phyloP scores from a whole-genome alignment of 257 asterid species.

The Solanum habrochaites region DNA sequence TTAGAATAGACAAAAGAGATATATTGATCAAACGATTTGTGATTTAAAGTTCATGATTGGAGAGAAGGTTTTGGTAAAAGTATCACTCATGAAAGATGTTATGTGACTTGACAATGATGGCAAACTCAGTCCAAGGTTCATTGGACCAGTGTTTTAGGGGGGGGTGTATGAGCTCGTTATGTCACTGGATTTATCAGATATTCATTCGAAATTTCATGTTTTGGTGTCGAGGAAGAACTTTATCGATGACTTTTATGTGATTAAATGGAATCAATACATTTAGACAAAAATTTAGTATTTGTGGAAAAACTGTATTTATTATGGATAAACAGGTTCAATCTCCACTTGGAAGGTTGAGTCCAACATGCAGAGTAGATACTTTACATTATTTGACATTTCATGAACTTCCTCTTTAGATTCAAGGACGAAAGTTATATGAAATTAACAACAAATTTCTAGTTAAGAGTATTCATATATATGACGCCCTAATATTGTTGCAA shows the following conservation, averaged over 20 bases:
- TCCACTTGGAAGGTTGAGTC: not conserved
- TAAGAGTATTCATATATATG: not conserved
- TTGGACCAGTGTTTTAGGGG: not conserved
- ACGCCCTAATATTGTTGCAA: not conserved
- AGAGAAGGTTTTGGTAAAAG: not conserved
- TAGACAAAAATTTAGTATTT: not conserved
- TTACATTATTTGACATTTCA: not conserved
- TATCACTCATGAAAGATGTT: not conserved
- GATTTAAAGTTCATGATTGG: not conserved
- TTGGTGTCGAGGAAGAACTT: not conserved
- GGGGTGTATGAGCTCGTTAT: not conserved
- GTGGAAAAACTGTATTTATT: not conserved
- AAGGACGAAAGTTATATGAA: not conserved
- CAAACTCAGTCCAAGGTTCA: not conserved
- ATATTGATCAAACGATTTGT: not conserved
- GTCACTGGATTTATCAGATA: no score
- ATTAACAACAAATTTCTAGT: not conserved
- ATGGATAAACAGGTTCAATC: not conserved
- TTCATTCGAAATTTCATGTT: not conserved
- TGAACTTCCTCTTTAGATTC: not conserved
- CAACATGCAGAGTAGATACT: not conserved
- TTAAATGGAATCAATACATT: not conserved
- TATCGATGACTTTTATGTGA: not conserved
- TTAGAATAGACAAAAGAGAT: not conserved
- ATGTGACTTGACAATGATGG: not conserved